phyloP scores from a whole-genome alignment of 192 early-diverging fungal species.

The Coemansia sp. region DNA sequence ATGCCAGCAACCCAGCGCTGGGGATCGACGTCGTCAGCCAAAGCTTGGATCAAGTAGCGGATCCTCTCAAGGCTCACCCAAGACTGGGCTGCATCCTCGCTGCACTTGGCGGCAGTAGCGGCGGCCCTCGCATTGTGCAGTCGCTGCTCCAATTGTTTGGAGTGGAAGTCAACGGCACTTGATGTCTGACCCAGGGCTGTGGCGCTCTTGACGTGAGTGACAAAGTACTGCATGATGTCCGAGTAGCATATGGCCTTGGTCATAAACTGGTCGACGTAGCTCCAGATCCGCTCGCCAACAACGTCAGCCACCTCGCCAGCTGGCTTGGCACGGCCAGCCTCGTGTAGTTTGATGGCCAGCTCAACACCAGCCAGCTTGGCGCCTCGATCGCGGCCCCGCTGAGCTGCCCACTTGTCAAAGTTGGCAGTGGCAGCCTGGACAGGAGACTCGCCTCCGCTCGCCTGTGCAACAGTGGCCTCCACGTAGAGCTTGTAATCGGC shows the following conservation, averaged over 20 bases:
- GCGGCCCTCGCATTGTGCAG: constrained; percentile 7
- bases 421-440: neutral
- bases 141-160: constrained; percentile 10
- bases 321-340: neutral
- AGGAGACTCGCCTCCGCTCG: neutral
- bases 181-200: neutral
- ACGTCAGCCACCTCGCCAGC: neutral
- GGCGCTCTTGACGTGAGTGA: constrained; percentile 7
- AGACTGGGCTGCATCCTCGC: constrained; percentile 27
- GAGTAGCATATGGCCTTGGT: constrained; percentile 51
- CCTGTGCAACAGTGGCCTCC: constrained; percentile 17
- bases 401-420: constrained; percentile 24
- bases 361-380: constrained; percentile 39
- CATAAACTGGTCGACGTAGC: constrained; percentile 32
- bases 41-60: constrained; percentile 42
- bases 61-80: constrained; percentile 46
- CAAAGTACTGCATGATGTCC: constrained; percentile 43
- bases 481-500: constrained; percentile 43
- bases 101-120: neutral
- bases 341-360: constrained; percentile 10
- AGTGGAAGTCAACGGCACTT: constrained; percentile 13
- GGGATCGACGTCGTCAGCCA: constrained; percentile 21
- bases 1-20: constrained; percentile 19
- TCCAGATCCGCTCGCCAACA: constrained; percentile 33
- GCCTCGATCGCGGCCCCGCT: constrained; percentile 30